Evolutionary conservation across 2,329 filamentous ascomycete species (phyloP), one percentile per base, ranked within the genome.

Genomic region (Metarhizium brunneum): DNA sequence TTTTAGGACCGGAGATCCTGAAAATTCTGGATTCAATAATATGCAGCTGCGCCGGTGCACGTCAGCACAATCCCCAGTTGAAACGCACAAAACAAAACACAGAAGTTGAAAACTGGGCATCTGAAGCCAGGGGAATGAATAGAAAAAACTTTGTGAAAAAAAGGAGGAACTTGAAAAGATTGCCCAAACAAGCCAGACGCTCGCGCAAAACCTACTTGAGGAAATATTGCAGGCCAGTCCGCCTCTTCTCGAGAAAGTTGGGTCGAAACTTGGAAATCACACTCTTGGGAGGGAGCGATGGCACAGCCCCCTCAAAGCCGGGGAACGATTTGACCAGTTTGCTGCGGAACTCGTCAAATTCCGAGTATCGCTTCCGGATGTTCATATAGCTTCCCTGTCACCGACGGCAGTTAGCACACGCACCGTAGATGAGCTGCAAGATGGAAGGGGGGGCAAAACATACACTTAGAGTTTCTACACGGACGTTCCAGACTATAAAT

Each of bases 401-500:
- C 7, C 11, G 4, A 5, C 7, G 10, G 10, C 6, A 40, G 50
- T 56, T 18, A 55, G 50, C 43, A 40, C 13, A 8, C 13, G n/a
- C 16, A 13, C 4, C 32, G 38, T 16, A 16, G 38, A 40, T 40
- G 38, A 40, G 38, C 13, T 40, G 38, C 38, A n/a, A 40, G 11
- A 40, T 40, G 38, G 13, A 10, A 32, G 40, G 48, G 13, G 32
- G 29, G 2, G 6, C 7, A 7, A 1, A 43, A 79, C 84, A 69
- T 68, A 92, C 90, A 70, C 84, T 87, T 52, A 97, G 74, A 3
- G 91, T 96, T 69, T 94, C 85, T 48, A 99, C 89, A 50, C 80
- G 84, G 65, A 94, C 91, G 67, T 90, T 94, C 89, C 90, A 99
- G 7, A 96, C 91, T 1, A 96, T 90, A 73, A 97, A 99, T 2